Conservation (phyloP, 2,329 filamentous ascomycete genomes). For the Phoma sp. region DNA sequence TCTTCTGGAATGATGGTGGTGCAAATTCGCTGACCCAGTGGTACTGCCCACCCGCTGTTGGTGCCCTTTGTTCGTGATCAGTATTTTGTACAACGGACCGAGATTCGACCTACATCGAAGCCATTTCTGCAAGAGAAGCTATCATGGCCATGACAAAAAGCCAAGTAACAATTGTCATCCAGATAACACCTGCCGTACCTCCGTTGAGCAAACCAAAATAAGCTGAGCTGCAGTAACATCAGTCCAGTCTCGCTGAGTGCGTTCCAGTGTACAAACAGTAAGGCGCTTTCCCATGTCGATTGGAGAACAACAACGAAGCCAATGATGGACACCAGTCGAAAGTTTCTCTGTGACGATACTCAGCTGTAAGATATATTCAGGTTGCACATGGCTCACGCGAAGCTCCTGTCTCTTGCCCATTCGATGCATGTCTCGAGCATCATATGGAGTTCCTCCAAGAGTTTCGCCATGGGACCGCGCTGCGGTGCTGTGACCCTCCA, state of each 20-base stretch:
- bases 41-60: slow-evolving; percentile 28
- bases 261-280: slow-evolving; percentile 1
- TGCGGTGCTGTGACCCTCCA: slow-evolving; percentile 4
- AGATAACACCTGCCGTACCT: slow-evolving; percentile 36
- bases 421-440: slow-evolving; percentile 29
- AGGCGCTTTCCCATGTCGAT: slow-evolving; percentile 27
- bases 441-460: slow-evolving; percentile 20
- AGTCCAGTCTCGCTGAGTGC: background rate
- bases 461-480: slow-evolving; percentile 13
- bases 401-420: slow-evolving; percentile 34
- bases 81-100: background rate
- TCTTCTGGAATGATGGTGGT: slow-evolving; percentile 29
- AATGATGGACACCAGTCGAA: slow-evolving; percentile 25
- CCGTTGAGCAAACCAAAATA: slow-evolving; percentile 30
- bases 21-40: slow-evolving; percentile 41
- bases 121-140: slow-evolving; percentile 34
- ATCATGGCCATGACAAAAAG: slow-evolving; percentile 31
- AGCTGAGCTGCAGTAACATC: slow-evolving; percentile 9
- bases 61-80: slow-evolving; percentile 15
- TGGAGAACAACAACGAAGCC: slow-evolving; percentile 24
- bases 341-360: slow-evolving; percentile 20
- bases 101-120: slow-evolving; percentile 30
- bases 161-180: slow-evolving; percentile 33
- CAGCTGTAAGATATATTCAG: background rate
- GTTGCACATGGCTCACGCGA: slow-evolving; percentile 10